phyloP scores from a whole-genome alignment of 2,329 filamentous ascomycete genomes.

The Phialophora tarda region DNA sequence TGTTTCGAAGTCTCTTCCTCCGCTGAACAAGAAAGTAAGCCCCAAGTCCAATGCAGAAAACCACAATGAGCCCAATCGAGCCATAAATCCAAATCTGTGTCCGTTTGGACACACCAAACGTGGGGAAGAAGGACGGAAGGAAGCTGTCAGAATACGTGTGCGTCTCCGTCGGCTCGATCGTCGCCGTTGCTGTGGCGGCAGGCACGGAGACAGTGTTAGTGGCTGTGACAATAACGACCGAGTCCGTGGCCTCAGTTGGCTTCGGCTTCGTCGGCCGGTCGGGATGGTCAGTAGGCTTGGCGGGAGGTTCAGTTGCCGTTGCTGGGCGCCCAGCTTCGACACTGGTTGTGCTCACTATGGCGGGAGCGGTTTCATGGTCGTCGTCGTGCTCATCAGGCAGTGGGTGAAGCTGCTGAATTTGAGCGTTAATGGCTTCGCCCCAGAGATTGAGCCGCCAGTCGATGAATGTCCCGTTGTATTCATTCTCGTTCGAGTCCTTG shows the following conservation, averaged over 20 bases:
- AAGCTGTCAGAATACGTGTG: slow-evolving; percentile 58
- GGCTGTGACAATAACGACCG: slow-evolving; percentile 40
- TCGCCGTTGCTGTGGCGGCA: slow-evolving; percentile 43
- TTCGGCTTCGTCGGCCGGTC: slow-evolving; percentile 69
- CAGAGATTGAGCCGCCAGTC: slow-evolving; percentile 96
- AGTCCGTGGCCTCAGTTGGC: slow-evolving; percentile 46
- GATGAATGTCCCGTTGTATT: slow-evolving; percentile 75
- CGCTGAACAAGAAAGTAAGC: slow-evolving; percentile 81
- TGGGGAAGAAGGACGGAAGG: slow-evolving; percentile 85
- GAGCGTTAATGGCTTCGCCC: slow-evolving; percentile 82
- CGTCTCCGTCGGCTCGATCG: slow-evolving; percentile 40
- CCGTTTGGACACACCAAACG: slow-evolving; percentile 83
- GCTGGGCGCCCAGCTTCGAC: slow-evolving; percentile 43
- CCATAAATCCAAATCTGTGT: slow-evolving; percentile 96
- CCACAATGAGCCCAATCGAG: slow-evolving; percentile 77
- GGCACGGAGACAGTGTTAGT: slow-evolving; percentile 42
- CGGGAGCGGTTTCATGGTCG: slow-evolving; percentile 67
- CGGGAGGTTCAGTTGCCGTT: slow-evolving; percentile 53
- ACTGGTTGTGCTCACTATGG: slow-evolving; percentile 68
- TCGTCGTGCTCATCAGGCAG: slow-evolving; percentile 85
- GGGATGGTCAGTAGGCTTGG: slow-evolving; percentile 66
- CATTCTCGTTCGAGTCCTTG: slow-evolving; percentile 81
- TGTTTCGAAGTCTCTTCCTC: slow-evolving; percentile 74
- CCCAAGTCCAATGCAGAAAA: slow-evolving; percentile 82
- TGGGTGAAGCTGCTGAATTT: slow-evolving; percentile 74